phyloP scores from a whole-genome alignment of 768 basidiomycete species.

The Russula virescens region DNA sequence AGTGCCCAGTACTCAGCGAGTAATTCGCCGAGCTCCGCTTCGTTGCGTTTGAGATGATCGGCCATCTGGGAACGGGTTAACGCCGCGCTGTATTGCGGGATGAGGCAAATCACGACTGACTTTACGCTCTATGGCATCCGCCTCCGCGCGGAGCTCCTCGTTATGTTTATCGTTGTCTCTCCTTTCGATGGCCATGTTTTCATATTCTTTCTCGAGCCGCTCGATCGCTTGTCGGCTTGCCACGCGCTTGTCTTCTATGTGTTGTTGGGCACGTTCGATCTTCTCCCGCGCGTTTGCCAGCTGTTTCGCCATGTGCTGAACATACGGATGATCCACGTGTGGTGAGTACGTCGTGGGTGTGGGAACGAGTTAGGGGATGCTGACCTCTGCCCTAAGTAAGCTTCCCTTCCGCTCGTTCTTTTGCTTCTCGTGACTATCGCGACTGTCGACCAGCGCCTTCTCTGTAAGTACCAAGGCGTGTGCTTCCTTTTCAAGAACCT shows the following conservation, averaged over 20 bases:
- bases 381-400: constrained; percentile 56
- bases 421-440: constrained; percentile 64
- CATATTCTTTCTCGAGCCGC: constrained; percentile 70
- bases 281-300: constrained; percentile 77
- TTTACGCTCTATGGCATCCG: constrained; percentile 60
- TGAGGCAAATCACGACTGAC: constrained; percentile 32
- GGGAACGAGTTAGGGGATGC: not conserved
- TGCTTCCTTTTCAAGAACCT: constrained; percentile 64
- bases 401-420: constrained; percentile 70
- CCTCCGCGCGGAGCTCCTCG: constrained; percentile 68
- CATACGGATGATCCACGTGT: not conserved
- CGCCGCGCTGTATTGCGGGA: not conserved
- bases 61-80: constrained; percentile 47
- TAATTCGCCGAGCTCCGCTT: constrained; percentile 74
- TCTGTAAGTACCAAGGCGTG: constrained; percentile 55
- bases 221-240: constrained; percentile 72
- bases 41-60: constrained; percentile 67
- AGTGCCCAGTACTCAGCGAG: constrained; percentile 80
- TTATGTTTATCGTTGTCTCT: constrained; percentile 74
- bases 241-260: constrained; percentile 72
- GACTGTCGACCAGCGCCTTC: constrained; percentile 62
- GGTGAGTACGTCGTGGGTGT: not conserved
- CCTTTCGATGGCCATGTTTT: constrained; percentile 69
- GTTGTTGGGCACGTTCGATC: constrained; percentile 69
- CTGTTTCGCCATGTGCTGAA: constrained; percentile 75